Evolutionary conservation across 2,329 filamentous ascomycete species (phyloP).

Genomic region (Bipolaris oryzae): DNA sequence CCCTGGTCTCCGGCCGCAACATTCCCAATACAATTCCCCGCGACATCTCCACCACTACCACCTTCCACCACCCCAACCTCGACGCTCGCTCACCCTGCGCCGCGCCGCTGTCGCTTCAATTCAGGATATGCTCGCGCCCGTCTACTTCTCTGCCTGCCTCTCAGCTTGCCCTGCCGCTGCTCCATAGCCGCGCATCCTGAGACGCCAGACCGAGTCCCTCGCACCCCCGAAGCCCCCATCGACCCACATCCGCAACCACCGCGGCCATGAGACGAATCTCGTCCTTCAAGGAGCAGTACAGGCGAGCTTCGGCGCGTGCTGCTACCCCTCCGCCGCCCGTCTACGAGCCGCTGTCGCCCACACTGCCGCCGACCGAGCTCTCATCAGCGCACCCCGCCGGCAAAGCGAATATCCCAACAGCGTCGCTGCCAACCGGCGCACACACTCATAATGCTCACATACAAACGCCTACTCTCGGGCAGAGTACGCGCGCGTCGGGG

Average conservation of each 20-base stretch:
- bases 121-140: conserved; percentile 41
- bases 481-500: conserved; percentile 16
- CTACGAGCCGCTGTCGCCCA: conserved; percentile 47
- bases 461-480: not conserved
- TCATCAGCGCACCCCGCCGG: conserved; percentile 32
- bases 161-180: conserved; percentile 24
- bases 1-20: conserved; percentile 14
- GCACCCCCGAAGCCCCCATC: conserved; percentile 30
- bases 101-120: conserved; percentile 23
- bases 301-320: conserved; percentile 38
- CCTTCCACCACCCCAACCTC: conserved; percentile 19
- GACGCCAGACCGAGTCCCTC: conserved; percentile 29
- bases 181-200: conserved; percentile 36
- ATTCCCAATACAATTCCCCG: conserved; percentile 24
- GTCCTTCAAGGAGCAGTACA: conserved; percentile 44
- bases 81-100: conserved; percentile 28
- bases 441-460: conserved; percentile 18
- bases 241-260: conserved; percentile 25
- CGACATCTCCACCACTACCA: conserved; percentile 19
- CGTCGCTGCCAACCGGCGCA: conserved; percentile 14
- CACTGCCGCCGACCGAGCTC: conserved; percentile 30
- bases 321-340: conserved; percentile 40
- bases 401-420: conserved; percentile 18
- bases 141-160: conserved; percentile 26
- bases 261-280: conserved; percentile 38